These are phyloP conservation scores for Rhododendron griersonianum DNA, from an alignment of 148 eudicot genomes.

Conservation along the genomic window DNA sequence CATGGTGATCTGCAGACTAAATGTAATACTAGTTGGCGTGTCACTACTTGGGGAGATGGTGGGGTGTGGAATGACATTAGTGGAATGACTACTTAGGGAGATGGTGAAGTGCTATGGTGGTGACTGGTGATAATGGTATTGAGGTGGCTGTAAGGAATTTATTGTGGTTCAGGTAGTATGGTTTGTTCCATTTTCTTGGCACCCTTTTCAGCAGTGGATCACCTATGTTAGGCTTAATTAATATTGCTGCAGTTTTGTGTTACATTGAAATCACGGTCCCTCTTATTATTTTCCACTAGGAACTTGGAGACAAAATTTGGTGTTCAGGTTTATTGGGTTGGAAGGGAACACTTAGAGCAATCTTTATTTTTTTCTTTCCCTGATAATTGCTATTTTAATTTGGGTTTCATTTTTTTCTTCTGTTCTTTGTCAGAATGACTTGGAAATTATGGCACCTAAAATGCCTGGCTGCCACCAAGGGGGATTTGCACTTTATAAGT, in stretches of 20 bases:
- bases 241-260: not conserved
- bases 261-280: not conserved
- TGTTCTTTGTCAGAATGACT: slow-evolving; percentile 47
- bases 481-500: slow-evolving; percentile 70
- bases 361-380: not conserved
- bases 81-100: not conserved
- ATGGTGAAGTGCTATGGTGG: not conserved
- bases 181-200: not conserved
- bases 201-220: not conserved
- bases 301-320: not conserved
- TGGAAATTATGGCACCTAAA: slow-evolving; percentile 55
- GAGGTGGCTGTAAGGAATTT: not conserved
- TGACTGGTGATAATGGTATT: not conserved
- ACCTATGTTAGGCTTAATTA: not conserved
- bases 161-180: not conserved
- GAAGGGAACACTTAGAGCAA: not conserved
- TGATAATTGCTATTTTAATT: not conserved
- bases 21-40: not conserved
- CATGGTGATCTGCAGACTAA: not conserved
- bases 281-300: not conserved
- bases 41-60: not conserved
- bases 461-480: slow-evolving; percentile 99
- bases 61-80: not conserved
- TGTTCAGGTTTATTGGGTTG: not conserved
- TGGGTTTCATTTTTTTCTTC: not conserved